These are phyloP conservation scores for Strobilomyces echinocephalus DNA, from an alignment of 768 basidiomycete genomes.

Conservation along the genomic window DNA sequence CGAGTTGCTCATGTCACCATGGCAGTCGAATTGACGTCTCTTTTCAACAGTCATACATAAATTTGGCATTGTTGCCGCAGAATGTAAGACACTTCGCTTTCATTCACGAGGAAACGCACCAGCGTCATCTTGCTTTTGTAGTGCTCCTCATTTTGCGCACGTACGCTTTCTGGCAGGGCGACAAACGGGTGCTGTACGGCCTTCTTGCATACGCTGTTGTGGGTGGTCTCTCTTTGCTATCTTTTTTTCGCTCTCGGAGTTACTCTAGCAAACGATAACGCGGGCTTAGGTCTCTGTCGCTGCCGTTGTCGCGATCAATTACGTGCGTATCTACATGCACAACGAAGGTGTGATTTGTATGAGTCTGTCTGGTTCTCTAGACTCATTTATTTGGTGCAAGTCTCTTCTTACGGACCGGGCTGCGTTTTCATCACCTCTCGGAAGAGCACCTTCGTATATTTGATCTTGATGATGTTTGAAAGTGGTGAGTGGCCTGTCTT, in stretches of 20 bases:
- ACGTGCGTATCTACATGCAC: neutral
- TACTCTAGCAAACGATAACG: neutral
- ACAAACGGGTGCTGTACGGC: conserved; percentile 10
- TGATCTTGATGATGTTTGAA: conserved; percentile 12
- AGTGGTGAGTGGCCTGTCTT: neutral
- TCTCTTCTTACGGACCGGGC: neutral
- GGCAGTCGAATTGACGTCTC: neutral
- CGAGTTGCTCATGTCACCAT: neutral
- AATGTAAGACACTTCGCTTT: neutral
- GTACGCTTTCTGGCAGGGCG: conserved; percentile 17
- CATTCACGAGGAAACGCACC: neutral
- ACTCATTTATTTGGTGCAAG: neutral
- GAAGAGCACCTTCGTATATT: conserved; percentile 5
- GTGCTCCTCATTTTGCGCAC: conserved; percentile 18
- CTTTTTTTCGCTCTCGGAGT: too few relatives aligned
- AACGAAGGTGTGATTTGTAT: neutral
- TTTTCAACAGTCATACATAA: conserved; percentile 7
- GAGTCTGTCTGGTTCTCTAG: neutral
- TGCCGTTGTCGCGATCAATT: neutral
- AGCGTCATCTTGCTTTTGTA: neutral
- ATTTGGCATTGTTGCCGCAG: conserved; percentile 7
- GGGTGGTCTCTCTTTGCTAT: neutral
- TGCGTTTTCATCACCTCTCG: neutral
- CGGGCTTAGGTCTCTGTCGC: neutral
- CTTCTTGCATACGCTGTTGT: conserved; percentile 11